A percentile compares a stretch with the other conserved stretches of the same genome.
Evolutionary conservation across 805 yeast species (phyloP).

Genomic region (Naumovozyma baii): DNA sequence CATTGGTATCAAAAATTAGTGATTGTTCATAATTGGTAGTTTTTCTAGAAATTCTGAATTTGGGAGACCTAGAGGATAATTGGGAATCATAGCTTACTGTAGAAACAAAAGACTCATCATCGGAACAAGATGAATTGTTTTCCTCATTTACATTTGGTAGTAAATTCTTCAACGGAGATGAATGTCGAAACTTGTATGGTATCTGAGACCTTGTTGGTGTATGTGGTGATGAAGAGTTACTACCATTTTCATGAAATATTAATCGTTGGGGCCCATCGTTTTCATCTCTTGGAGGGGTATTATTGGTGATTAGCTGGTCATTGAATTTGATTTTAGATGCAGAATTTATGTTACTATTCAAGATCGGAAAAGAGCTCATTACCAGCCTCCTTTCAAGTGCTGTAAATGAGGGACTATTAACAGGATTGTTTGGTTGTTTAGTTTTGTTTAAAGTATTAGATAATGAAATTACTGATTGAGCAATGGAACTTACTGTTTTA

Average conservation of each 20-base stretch:
- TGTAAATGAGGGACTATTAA: slow-evolving; percentile 11
- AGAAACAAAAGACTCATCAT: slow-evolving; percentile 30
- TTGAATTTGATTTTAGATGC: slow-evolving; percentile 4
- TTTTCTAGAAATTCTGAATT: not conserved
- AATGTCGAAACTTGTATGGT: slow-evolving; percentile 1
- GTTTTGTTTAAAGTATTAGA: slow-evolving; percentile 20
- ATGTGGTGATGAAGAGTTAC: not conserved
- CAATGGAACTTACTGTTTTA: slow-evolving; percentile 28
- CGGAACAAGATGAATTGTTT: no score
- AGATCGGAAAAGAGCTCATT: slow-evolving; percentile 16
- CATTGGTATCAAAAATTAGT: not conserved
- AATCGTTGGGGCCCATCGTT: slow-evolving; percentile 19
- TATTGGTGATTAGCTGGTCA: slow-evolving; percentile 2
- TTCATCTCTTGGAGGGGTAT: not conserved
- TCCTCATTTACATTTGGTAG: slow-evolving; percentile 7
- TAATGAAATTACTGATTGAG: slow-evolving; percentile 29
- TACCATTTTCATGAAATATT: slow-evolving; percentile 10
- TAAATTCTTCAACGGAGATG: slow-evolving; percentile 14
- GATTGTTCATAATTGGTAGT: not conserved
- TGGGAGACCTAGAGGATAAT: slow-evolving; percentile 27
- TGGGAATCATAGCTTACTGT: slow-evolving; percentile 55
- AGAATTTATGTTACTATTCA: slow-evolving; percentile 7
- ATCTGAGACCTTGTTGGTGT: slow-evolving; percentile 5
- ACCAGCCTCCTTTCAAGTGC: slow-evolving; percentile 20
- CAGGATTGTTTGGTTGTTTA: slow-evolving; percentile 4